Evolutionary conservation across 495 filamentous ascomycete species (phyloP).

Genomic region (Xylaria bambusicola): DNA sequence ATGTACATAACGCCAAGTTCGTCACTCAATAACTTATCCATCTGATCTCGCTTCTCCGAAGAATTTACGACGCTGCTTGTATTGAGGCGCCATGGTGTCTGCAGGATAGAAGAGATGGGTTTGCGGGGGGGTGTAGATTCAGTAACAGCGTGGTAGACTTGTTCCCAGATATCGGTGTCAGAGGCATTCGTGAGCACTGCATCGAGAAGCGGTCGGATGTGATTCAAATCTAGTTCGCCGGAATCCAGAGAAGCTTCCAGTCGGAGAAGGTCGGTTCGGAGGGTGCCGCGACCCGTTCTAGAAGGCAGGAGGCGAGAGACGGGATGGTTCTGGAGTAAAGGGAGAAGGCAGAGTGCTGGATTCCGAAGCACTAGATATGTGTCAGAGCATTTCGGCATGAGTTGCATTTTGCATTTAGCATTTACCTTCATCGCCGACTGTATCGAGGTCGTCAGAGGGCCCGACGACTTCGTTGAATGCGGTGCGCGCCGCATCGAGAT

Average conservation of each 20-base stretch:
- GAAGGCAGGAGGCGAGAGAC: constrained; percentile 10
- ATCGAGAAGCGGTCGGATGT: constrained; percentile 7
- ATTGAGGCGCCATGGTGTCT: constrained; percentile 43
- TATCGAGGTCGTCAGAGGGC: neutral
- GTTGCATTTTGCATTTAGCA: neutral
- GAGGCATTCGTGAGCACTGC: constrained; percentile 19
- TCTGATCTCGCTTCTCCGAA: constrained; percentile 41
- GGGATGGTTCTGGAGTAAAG: neutral
- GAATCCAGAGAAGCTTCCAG: neutral
- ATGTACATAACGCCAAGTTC: constrained; percentile 40
- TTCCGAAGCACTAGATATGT: neutral
- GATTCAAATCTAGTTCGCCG: neutral
- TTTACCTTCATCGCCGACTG: constrained; percentile 1
- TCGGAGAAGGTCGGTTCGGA: too few species aligned
- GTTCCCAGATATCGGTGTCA: constrained; percentile 34
- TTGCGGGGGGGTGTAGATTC: constrained; percentile 37
- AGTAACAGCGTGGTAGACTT: constrained; percentile 34
- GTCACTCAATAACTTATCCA: constrained; percentile 40
- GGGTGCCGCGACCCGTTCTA: neutral
- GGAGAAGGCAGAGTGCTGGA: neutral
- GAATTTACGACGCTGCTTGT: constrained; percentile 43
- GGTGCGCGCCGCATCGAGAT: neutral
- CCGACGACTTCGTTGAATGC: neutral
- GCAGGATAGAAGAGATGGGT: constrained; percentile 31
- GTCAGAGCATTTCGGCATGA: neutral